Conservation (phyloP, 495 filamentous ascomycete genomes). For the Neurospora sp. region DNA sequence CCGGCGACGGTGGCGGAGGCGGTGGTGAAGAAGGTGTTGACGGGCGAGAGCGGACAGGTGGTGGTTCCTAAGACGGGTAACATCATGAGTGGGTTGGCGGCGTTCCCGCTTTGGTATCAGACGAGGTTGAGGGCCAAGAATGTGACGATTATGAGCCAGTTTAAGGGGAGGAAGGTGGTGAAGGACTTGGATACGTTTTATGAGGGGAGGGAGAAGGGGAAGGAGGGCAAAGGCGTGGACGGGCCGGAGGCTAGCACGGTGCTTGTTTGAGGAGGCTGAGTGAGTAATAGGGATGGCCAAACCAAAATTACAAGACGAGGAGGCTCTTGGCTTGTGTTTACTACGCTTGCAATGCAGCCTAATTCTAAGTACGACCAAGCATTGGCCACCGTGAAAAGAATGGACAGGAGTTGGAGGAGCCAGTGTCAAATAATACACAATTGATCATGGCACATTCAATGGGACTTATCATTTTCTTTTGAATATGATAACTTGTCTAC, state of each 20-base stretch:
- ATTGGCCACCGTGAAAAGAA: too few relatives aligned
- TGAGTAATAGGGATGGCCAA: too few relatives aligned
- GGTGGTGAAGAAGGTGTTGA: slow-evolving; percentile 50
- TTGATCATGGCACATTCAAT: too few relatives aligned
- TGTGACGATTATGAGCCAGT: slow-evolving; percentile 33
- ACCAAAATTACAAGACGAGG: too few relatives aligned
- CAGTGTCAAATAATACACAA: too few relatives aligned
- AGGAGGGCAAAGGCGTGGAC: slow-evolving; percentile 4
- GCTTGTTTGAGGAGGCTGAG: slow-evolving; percentile 13
- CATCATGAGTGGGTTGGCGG: slow-evolving; percentile 24
- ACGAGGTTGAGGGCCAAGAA: slow-evolving; percentile 24
- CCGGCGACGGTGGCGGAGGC: slow-evolving; percentile 57
- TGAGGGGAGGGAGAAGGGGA: slow-evolving; percentile 20
- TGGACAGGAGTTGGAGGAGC: too few relatives aligned
- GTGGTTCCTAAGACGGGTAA: slow-evolving; percentile 37
- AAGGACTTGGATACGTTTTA: slow-evolving; percentile 35
- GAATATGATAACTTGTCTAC: not conserved
- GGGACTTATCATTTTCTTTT: too few relatives aligned
- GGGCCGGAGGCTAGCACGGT: slow-evolving; percentile 23
- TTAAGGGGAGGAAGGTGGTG: slow-evolving; percentile 38
- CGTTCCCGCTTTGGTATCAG: slow-evolving; percentile 38
- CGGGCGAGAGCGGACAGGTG: slow-evolving; percentile 48
- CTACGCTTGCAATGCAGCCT: too few relatives aligned
- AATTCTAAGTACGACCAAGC: too few relatives aligned
- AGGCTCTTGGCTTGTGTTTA: too few relatives aligned